These are phyloP conservation scores for Thraustotheca clavata DNA, from an alignment of 352 stramenopile species.

Conservation along the genomic window DNA sequence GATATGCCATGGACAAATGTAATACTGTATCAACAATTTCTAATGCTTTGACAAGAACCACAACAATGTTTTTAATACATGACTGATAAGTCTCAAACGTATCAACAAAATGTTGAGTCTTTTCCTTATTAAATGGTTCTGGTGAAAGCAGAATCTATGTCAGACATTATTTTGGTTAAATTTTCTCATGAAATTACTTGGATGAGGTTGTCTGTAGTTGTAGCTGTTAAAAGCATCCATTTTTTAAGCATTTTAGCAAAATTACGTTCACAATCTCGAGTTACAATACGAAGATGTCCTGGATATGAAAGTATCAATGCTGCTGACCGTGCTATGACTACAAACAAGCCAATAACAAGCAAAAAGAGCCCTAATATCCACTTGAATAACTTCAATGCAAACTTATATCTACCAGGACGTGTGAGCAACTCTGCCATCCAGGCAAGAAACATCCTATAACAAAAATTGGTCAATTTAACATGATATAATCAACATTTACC, in stretches of 20 bases:
- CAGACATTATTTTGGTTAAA: conserved; percentile 32
- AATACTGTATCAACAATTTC: conserved; percentile 12
- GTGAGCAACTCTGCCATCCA: conserved; percentile 9
- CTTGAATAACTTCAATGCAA: not conserved
- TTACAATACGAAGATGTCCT: conserved; percentile 64
- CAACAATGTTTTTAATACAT: conserved; percentile 6
- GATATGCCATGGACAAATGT: not conserved
- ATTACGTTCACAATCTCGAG: conserved; percentile 67
- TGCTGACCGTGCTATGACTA: conserved; percentile 38
- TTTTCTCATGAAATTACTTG: conserved; percentile 25
- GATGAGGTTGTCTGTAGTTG: conserved; percentile 45
- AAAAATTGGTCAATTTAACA: not conserved
- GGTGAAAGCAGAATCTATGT: conserved; percentile 26
- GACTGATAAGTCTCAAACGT: not conserved
- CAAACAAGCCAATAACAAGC: conserved; percentile 29
- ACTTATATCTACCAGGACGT: not conserved
- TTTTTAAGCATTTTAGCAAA: conserved; percentile 65
- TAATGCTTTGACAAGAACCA: not conserved
- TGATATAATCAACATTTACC: not conserved
- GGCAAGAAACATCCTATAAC: not conserved
- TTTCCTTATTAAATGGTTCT: conserved; percentile 34
- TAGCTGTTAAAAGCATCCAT: conserved; percentile 55
- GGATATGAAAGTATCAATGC: conserved; percentile 58
- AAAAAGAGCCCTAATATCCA: conserved; percentile 34
- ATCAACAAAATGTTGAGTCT: not conserved